Base-by-base conservation (phyloP, 768 basidiomycete species). In the Antrodiella citrinella region DNA sequence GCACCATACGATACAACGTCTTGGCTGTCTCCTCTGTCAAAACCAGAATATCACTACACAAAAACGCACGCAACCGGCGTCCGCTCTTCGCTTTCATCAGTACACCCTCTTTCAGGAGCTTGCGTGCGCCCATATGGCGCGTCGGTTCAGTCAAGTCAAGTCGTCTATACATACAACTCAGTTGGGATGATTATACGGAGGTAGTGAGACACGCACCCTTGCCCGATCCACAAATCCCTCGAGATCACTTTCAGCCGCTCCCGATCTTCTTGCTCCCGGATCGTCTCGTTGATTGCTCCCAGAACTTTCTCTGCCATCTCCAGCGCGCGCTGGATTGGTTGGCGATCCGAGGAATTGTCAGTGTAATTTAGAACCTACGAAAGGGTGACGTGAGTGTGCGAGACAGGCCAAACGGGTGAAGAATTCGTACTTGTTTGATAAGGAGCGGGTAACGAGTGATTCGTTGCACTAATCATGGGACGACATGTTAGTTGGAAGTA, bases 361-460 rank as follows among this genome's bases (percentile, higher is more conserved):
- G 91, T 93, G 62, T 93, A 89, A 19, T 83, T 77, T 21, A 91
- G 63, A 54, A 96, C 88, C 78, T 88, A 59, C 35, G 26, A 51
- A n/a, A n/a, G n/a, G 26, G 15, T 30, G 43, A 10, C 9, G 15
- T 51, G 4, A 47, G 45, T n/a, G n/a, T n/a, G n/a, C n/a, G n/a
- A n/a, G n/a, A n/a, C n/a, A n/a, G n/a, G n/a, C n/a, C n/a, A n/a
- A n/a, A n/a, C n/a, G n/a, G 18, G 3, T 26, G 20, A 19, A 40
- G 40, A 26, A 22, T 9, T 52, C 65, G 18, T 45, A 81, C 83
- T 67, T 91, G 88, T 48, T 82, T 82, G 55, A 97, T 82, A 25
- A 97, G 74, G 0, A 99, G 72, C 0, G 95, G 95, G 62, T 98
- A 99, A 50, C 91, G 77, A 0, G 95, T 96, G 50, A 97, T 83